Percentiles rank a stretch among this genome's conserved stretches.
phyloP scores from a whole-genome alignment of 345 rosid genomes.

The Sapria himalayana region DNA sequence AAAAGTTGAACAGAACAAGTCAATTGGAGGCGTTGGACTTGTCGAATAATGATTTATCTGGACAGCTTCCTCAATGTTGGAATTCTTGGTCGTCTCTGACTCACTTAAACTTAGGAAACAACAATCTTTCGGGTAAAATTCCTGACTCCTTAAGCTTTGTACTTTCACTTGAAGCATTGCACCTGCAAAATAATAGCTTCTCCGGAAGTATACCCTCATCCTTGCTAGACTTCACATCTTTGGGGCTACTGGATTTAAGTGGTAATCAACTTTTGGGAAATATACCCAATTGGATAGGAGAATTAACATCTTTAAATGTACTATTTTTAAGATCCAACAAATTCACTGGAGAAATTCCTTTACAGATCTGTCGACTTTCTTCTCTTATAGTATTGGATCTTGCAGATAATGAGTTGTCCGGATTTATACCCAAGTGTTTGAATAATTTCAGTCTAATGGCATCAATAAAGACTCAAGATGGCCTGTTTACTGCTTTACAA shows the following conservation, averaged over 20 bases:
- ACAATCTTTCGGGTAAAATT: slow-evolving; percentile 7
- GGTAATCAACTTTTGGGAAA: slow-evolving; percentile 4
- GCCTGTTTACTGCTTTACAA: no score
- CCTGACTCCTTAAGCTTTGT: slow-evolving; percentile 4
- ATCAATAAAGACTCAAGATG: background rate
- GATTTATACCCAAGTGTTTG: slow-evolving; percentile 8
- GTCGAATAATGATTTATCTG: slow-evolving; percentile 3
- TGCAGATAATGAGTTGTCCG: slow-evolving; percentile 6
- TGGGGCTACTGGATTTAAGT: slow-evolving; percentile 4
- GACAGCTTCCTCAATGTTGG: slow-evolving; percentile 5
- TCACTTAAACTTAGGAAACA: slow-evolving; percentile 7
- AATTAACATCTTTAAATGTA: background rate
- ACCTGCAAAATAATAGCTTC: slow-evolving; percentile 5
- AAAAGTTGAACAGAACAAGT: no score
- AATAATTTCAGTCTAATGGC: slow-evolving; percentile 9
- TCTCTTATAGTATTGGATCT: slow-evolving; percentile 9
- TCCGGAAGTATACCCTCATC: slow-evolving; percentile 8
- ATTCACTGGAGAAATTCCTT: slow-evolving; percentile 7
- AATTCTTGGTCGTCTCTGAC: background rate
- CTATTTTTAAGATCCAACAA: slow-evolving; percentile 6
- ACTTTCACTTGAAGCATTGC: background rate
- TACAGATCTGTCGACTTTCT: slow-evolving; percentile 4
- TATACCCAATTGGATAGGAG: slow-evolving; percentile 6
- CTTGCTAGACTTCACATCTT: background rate
- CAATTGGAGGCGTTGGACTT: slow-evolving; percentile 6